Base-by-base conservation (phyloP, 2,329 filamentous ascomycete species). In the Ceratocystiopsis minuta region DNA sequence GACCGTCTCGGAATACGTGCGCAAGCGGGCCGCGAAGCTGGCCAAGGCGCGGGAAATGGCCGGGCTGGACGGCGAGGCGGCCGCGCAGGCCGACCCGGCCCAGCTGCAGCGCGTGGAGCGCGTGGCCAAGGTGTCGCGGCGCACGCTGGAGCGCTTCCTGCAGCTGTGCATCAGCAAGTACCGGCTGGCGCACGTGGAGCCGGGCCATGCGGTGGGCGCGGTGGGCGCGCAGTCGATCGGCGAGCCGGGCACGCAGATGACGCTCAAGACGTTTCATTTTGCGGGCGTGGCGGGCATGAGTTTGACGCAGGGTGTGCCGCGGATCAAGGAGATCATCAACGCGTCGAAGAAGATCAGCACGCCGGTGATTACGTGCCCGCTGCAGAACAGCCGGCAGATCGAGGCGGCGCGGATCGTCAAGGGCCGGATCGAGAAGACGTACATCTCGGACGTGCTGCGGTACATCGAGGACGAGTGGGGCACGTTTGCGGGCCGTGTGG, bases 311-410 rank as follows among this genome's bases (percentile, higher is more conserved):
- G 90, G 90, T 82, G 90, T 98, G 7, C 90, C 90, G 1, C 88
- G 90, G 78, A 98, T 98, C 66, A 98, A 98, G 64, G 90, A 98
- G 68, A 98, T 98, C 51, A 98, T 98, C 75, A 98, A 98, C 62
- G 90, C 90, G 6, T 94, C 86, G 10, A 93, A 86, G 57, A 67
- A 68, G 39, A 98, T 98, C 60, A 92, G 82, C 58, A 98, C 90
- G 0, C 90, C 90, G 0, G 80, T 98, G 55, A 93, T 98, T 51
- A 77, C 74, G 6, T 96, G 90, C 54, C 79, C 83, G 5, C 67
- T 96, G 6, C 70, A 84, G 48, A 90, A 86, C 54, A 75, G 78
- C 46, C 65, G 71, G 43, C 73, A 80, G 49, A 75, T 90, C 42
- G 72, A 78, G 49, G 84, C 81, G 2, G 90, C 88, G n/a, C 77